A percentile compares a stretch with the other conserved stretches of the same genome.
phyloP scores from a whole-genome alignment of 2,329 filamentous ascomycete genomes.

The Blastomyces emzantsi region DNA sequence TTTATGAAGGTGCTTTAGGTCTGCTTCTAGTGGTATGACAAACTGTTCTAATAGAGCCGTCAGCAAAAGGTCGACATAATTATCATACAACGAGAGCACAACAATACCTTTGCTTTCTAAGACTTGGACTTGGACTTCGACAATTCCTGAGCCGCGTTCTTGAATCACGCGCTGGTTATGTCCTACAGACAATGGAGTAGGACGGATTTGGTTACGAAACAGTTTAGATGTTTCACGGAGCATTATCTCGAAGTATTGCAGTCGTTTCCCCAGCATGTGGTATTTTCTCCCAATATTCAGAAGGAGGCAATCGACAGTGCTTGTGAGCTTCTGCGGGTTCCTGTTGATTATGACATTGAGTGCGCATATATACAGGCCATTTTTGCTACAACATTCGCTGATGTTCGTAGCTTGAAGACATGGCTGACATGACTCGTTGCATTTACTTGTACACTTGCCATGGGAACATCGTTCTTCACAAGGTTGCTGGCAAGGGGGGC shows the following conservation, averaged over 20 bases:
- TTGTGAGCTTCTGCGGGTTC: constrained; percentile 11
- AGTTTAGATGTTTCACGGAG: constrained; percentile 16
- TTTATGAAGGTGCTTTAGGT: constrained; percentile 11
- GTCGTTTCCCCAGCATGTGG: constrained; percentile 13
- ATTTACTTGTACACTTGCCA: constrained; percentile 17
- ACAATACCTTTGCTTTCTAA: constrained; percentile 14
- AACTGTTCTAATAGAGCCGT: constrained; percentile 13
- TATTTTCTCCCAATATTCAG: constrained; percentile 19
- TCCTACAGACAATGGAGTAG: constrained; percentile 20
- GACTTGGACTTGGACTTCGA: constrained; percentile 18
- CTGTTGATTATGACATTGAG: not conserved
- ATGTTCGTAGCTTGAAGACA: constrained; percentile 13
- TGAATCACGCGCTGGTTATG: constrained; percentile 19
- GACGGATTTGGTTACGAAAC: constrained; percentile 18
- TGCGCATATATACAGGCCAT: not conserved
- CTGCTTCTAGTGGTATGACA: constrained; percentile 16
- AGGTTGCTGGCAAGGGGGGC: constrained; percentile 18
- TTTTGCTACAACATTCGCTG: constrained; percentile 12
- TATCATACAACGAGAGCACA: not conserved
- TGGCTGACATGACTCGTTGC: constrained; percentile 17
- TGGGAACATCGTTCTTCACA: constrained; percentile 17
- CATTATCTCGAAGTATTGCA: constrained; percentile 14
- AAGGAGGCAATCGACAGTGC: constrained; percentile 18
- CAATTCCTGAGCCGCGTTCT: constrained; percentile 17
- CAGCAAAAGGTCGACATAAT: not conserved